Percentiles rank a stretch among this genome's conserved stretches.
phyloP scores from a whole-genome alignment of 176 grass and related monocot species.

The Thalia dealbata region DNA sequence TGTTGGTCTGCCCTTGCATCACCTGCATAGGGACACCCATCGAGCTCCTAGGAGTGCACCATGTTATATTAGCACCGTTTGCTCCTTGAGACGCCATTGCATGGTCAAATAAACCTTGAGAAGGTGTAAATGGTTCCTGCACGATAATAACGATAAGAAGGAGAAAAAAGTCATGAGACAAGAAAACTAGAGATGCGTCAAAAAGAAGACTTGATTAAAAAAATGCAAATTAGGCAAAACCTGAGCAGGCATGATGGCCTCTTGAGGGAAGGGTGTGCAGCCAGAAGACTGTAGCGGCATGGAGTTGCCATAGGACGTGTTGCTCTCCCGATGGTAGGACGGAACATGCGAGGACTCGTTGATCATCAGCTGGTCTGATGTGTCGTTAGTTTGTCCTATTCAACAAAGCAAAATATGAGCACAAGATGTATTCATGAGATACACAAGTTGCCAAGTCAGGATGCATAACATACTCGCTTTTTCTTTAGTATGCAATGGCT shows the following conservation, averaged over 20 bases:
- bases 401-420: background rate
- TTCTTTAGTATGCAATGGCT: conserved; percentile 13
- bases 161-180: background rate
- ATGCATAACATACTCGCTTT: conserved; percentile 27
- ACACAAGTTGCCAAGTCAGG: background rate
- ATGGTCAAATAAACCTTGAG: conserved; percentile 32
- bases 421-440: background rate
- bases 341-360: conserved; percentile 17
- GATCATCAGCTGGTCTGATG: conserved; percentile 16
- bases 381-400: conserved; percentile 22
- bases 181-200: background rate
- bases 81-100: background rate
- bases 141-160: conserved; percentile 13
- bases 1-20: conserved; percentile 21
- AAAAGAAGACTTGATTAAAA: background rate
- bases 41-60: conserved; percentile 22
- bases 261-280: conserved; percentile 25
- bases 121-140: conserved; percentile 23
- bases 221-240: background rate
- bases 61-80: conserved; percentile 26
- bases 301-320: conserved; percentile 19
- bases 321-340: conserved; percentile 19
- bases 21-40: conserved; percentile 3
- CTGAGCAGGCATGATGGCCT: conserved; percentile 31
- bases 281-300: conserved; percentile 28